phyloP scores from a whole-genome alignment of 2,329 filamentous ascomycete species.

The Dothideomycetes sp. region DNA sequence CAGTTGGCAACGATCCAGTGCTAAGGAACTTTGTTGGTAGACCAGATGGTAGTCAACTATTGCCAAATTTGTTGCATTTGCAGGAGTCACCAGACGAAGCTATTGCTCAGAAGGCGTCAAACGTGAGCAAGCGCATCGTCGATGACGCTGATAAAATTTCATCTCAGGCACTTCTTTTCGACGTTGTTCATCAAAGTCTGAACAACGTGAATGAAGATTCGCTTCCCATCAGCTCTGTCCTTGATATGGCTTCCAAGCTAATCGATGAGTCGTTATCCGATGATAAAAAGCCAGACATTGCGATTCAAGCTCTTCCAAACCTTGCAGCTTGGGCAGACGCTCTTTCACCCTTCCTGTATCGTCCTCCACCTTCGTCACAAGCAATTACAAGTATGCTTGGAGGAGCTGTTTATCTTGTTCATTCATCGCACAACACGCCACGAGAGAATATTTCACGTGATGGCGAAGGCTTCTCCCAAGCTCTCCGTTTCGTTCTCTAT shows the following conservation, averaged over 20 bases:
- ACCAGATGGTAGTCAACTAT: conserved; percentile 31
- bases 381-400: conserved; percentile 63
- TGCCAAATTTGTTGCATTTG: conserved; percentile 41
- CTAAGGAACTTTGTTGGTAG: conserved; percentile 34
- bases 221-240: conserved; percentile 43
- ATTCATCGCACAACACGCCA: conserved; percentile 7
- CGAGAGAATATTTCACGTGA: conserved; percentile 38
- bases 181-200: conserved; percentile 42
- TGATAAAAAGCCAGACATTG: conserved; percentile 8
- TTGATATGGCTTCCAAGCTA: conserved; percentile 41
- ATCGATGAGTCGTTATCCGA: conserved; percentile 21
- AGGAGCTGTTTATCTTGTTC: conserved; percentile 57
- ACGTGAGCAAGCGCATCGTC: conserved; percentile 7
- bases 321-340: conserved; percentile 52
- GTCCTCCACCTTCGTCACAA: conserved; percentile 49
- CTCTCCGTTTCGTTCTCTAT: conserved; percentile 67
- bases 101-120: conserved; percentile 32
- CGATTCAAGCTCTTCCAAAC: conserved; percentile 17
- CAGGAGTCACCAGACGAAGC: conserved; percentile 42
- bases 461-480: conserved; percentile 56
- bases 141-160: conserved; percentile 15
- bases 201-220: conserved; percentile 30
- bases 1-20: conserved; percentile 23
- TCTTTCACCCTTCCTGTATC: conserved; percentile 44
- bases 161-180: conserved; percentile 35